Base-by-base conservation (phyloP, 1,284 basidiomycete genomes). In the Cystobasidiaceae sp. region DNA sequence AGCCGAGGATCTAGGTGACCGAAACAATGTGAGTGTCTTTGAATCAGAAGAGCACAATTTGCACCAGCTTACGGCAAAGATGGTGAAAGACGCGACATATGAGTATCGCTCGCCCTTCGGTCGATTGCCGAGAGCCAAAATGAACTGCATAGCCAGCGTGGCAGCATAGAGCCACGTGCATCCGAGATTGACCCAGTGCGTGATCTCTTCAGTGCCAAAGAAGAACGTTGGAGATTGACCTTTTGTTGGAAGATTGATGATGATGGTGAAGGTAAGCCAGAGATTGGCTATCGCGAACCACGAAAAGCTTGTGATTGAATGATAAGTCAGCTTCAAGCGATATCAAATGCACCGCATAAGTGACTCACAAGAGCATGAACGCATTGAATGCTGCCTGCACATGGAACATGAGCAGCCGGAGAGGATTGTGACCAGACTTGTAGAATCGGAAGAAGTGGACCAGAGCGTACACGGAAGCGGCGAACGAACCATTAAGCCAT, bases 251-350 rank as follows among this genome's bases (percentile, higher is more conserved):
- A 96, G 83, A 71, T 92, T 86, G 81, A 97, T 92, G 77, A 97
- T 92, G 79, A 97, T 94, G 66, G 86, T 87, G 82, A 97, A 97
- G 9, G 93, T 96, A 62, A 97, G 80, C 91, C 91, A 97, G 37
- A 96, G 80, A 74, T 96, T 97, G 71, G 91, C 93, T 52, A 94
- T 79, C 1, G 92, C 85, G 77, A 93, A 93, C 90, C 90, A 93
- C 4, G 89, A 87, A 79, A 93, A 93, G 71, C 52, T 56, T 19
- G 30, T 39, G 69, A 93, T 80, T 39, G 23, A 50, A n/a, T n/a
- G n/a, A n/a, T n/a, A n/a, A n/a, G n/a, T n/a, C n/a, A n/a, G n/a
- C n/a, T n/a, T n/a, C n/a, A n/a, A n/a, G n/a, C n/a, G n/a, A n/a
- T n/a, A n/a, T n/a, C n/a, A n/a, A n/a, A n/a, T n/a, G n/a, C n/a